These are phyloP conservation scores for Malassezia nana DNA, from an alignment of 1,284 basidiomycete genomes.

Conservation along the genomic window DNA sequence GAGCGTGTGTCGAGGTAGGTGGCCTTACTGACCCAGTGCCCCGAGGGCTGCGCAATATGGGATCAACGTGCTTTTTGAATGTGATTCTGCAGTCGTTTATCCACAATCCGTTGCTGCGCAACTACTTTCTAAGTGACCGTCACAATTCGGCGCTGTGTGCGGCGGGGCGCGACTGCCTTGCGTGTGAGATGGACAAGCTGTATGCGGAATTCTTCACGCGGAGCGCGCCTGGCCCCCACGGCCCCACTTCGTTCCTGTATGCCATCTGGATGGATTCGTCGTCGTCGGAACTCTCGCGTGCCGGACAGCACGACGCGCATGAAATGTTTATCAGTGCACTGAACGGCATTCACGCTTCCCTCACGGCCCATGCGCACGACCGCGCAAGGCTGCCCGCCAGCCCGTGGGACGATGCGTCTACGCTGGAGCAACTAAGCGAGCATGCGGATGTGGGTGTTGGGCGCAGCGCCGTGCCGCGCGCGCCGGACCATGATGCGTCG, in stretches of 20 bases:
- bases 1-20: neutral
- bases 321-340: slow-evolving; percentile 53
- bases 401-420: slow-evolving; percentile 23
- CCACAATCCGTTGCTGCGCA: slow-evolving; percentile 80
- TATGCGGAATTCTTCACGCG: slow-evolving; percentile 55
- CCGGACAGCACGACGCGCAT: slow-evolving; percentile 88
- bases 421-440: slow-evolving; percentile 24
- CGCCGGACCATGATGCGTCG: slow-evolving; percentile 20
- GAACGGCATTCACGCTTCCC: slow-evolving; percentile 36
- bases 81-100: slow-evolving; percentile 84
- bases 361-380: slow-evolving; percentile 27
- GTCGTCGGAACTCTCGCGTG: slow-evolving; percentile 70
- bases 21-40: slow-evolving; percentile 53
- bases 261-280: slow-evolving; percentile 67
- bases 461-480: neutral
- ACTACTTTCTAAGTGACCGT: slow-evolving; percentile 79
- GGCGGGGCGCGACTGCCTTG: slow-evolving; percentile 62
- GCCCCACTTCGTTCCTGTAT: slow-evolving; percentile 71
- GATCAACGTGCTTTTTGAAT: slow-evolving; percentile 90
- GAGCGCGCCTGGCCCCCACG: slow-evolving; percentile 55
- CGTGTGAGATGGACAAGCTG: slow-evolving; percentile 87
- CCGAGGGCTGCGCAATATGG: slow-evolving; percentile 78
- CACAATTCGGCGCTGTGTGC: slow-evolving; percentile 62
- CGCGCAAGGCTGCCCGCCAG: slow-evolving; percentile 24
- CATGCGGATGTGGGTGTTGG: slow-evolving; percentile 18